A percentile compares a stretch with the other conserved stretches of the same genome.
Evolutionary conservation across 768 basidiomycete species (phyloP).

Genomic region (Naganishia friedmannii): DNA sequence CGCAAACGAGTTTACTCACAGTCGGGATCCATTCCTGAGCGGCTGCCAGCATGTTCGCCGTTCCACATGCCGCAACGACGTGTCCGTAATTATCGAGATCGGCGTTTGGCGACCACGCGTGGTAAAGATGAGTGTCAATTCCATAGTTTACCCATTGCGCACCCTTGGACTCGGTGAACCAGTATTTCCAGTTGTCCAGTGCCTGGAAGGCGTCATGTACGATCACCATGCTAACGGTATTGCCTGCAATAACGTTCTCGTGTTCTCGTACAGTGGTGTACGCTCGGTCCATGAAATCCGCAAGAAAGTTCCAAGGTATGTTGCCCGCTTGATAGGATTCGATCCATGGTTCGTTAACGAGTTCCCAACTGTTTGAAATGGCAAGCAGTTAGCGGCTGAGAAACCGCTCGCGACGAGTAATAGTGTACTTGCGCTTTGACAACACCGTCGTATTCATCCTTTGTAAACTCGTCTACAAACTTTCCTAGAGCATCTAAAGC

Average conservation of each 20-base stretch:
- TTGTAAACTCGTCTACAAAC: constrained; percentile 40
- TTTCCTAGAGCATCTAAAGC: constrained; percentile 40
- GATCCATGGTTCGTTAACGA: constrained; percentile 39
- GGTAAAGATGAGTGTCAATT: constrained; percentile 44
- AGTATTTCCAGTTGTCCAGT: constrained; percentile 42
- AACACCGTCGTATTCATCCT: constrained; percentile 41
- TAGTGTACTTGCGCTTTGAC: constrained; percentile 37
- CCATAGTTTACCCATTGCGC: constrained; percentile 44
- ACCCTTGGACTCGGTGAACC: constrained; percentile 35
- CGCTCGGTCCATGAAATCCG: constrained; percentile 38
- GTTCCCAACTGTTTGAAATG: constrained; percentile 20
- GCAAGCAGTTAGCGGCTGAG: neutral
- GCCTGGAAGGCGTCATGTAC: constrained; percentile 48
- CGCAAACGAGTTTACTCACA: constrained; percentile 28
- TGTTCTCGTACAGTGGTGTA: constrained; percentile 39
- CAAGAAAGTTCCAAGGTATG: constrained; percentile 39
- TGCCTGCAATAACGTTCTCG: constrained; percentile 34
- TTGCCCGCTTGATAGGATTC: constrained; percentile 38
- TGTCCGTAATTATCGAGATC: constrained; percentile 40
- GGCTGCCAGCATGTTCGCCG: constrained; percentile 30
- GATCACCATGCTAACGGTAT: constrained; percentile 40
- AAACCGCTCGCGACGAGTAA: neutral
- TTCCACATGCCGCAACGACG: constrained; percentile 38
- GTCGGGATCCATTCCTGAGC: constrained; percentile 40
- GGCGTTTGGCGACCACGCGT: constrained; percentile 32